Percentiles rank a stretch among this genome's conserved stretches.
These are phyloP conservation scores for Tolypocladium capitatum DNA, from an alignment of 2,329 filamentous ascomycete genomes.

Conservation along the genomic window DNA sequence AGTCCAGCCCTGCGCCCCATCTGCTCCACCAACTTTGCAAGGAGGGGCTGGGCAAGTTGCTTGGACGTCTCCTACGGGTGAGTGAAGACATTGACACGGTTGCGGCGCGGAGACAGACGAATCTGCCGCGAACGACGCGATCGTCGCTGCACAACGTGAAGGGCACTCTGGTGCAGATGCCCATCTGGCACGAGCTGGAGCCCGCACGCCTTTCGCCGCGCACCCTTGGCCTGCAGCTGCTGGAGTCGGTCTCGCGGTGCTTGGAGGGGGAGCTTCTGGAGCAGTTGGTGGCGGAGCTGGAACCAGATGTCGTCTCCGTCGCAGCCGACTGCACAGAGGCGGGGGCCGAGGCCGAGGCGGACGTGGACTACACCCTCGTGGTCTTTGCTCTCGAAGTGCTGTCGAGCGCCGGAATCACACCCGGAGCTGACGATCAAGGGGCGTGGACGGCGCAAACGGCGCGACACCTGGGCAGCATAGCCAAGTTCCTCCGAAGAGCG, in stretches of 20 bases:
- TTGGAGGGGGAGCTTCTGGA: conserved; percentile 15
- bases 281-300: conserved; percentile 15
- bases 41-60: conserved; percentile 39
- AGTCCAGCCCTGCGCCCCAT: conserved; percentile 45
- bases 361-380: conserved; percentile 30
- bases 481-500: conserved; percentile 15
- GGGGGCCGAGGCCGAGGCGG: conserved; percentile 3
- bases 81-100: conserved; percentile 44
- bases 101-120: conserved; percentile 51
- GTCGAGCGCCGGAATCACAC: conserved; percentile 13
- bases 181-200: conserved; percentile 45
- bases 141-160: conserved; percentile 42
- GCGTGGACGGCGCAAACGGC: conserved; percentile 10
- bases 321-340: conserved; percentile 9
- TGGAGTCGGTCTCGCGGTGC: conserved; percentile 31
- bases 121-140: conserved; percentile 54
- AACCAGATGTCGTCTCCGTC: conserved; percentile 12
- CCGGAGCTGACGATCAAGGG: conserved; percentile 9
- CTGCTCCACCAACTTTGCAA: conserved; percentile 42
- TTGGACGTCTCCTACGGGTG: conserved; percentile 40
- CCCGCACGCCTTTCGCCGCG: conserved; percentile 46
- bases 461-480: conserved; percentile 15
- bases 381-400: conserved; percentile 24
- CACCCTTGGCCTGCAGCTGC: conserved; percentile 47
- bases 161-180: conserved; percentile 33